Evolutionary conservation across 2,329 filamentous ascomycete species (phyloP).

Genomic region (Rhynchosporium graminicola): DNA sequence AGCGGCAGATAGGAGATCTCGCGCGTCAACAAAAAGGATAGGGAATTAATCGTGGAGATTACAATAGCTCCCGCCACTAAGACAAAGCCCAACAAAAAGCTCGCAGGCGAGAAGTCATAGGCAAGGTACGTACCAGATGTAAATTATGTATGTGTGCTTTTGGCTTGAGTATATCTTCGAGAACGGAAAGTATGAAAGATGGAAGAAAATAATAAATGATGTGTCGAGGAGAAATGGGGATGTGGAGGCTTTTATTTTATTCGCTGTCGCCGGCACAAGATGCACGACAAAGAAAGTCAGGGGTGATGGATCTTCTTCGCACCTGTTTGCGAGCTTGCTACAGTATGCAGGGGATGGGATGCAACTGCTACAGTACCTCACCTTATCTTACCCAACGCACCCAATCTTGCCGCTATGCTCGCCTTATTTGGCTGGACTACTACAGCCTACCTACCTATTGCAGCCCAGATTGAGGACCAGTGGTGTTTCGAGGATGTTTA

Average conservation of each 20-base stretch:
- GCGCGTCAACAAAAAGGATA: constrained; percentile 8
- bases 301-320: neutral
- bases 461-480: too few species aligned
- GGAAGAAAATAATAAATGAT: neutral
- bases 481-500: too few species aligned
- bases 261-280: neutral
- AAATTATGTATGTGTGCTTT: neutral
- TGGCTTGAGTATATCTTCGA: constrained; percentile 6
- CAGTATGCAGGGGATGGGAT: too few species aligned
- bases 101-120: neutral
- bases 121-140: neutral
- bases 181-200: neutral
- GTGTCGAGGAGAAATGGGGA: neutral
- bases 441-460: too few species aligned
- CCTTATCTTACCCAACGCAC: too few species aligned
- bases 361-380: too few species aligned
- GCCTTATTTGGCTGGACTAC: too few species aligned
- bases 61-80: constrained; percentile 18
- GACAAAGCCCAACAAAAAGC: constrained; percentile 9
- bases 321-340: neutral
- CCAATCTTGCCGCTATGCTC: too few species aligned
- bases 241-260: constrained; percentile 7
- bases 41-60: constrained; percentile 3
- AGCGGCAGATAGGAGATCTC: neutral
- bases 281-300: constrained; percentile 9